Evolutionary conservation across 176 grass and related monocot genomes (phyloP), one percentile per base, ranked within the genome.

Genomic region (Carex parvula): DNA sequence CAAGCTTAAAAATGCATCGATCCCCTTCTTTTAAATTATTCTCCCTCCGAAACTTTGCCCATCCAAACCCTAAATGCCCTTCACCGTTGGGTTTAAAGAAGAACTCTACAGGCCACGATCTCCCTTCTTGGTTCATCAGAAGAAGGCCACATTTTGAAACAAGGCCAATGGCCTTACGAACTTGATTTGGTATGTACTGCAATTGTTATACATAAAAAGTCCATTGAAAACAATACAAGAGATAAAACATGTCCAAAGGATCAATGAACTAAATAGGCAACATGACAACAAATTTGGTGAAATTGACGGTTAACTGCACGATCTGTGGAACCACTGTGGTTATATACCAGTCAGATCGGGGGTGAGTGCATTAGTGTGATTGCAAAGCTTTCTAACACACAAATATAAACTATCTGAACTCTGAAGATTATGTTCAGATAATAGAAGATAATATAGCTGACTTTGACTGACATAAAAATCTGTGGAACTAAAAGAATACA

Each of bases 21-120:
- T 79, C 74, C 24, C 74, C 74, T 56, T 57, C 29, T 32, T 79
- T 79, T 57, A 79, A 30, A 54, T 79, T 79, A 57, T 79, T 79
- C 11, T 57, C 74, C 10, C 53, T 79, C 48, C 11, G 12, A 33
- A 79, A 79, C 44, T 26, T 79, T 79, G 15, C 15, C 74, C 74
- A 79, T 79, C 74, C 74, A 29, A 6, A 16, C 18, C 74, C 53
- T 79, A 79, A 57, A 79, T 57, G 53, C 50, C 74, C 74, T 79
- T 79, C 74, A 53, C 53, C 53, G 7, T 79, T 54, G 44, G 44
- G 6, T 57, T 79, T 79, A 33, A 54, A 15, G 29, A 54, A 26
- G 29, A 79, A 79, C 22, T 22, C 41, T 54, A 79, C 74, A 16
- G 48, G 74, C 74, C 74, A 79, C 12, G 48, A 79, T 57, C 29